Base-by-base conservation (phyloP, 805 yeast species). In the Barnettozyma vustinii region DNA sequence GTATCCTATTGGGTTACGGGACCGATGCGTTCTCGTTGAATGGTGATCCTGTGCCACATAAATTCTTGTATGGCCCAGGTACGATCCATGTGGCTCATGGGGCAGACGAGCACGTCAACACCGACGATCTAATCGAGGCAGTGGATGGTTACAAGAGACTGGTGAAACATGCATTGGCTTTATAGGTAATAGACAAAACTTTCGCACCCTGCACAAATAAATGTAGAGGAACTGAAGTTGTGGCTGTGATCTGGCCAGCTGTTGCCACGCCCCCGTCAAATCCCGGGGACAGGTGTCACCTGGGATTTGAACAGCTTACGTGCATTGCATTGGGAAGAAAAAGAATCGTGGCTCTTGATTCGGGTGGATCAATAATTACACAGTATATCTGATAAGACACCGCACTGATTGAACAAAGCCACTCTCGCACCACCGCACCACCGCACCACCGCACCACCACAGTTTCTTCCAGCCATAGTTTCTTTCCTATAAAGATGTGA, bases 11-110 rank as follows among this genome's bases (percentile, higher is more conserved):
- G 49, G 75, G 79, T 1, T 77, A 75, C 55, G 71, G 74, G 3
- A 78, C 82, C 1, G 81, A 77, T 55, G 68, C 77, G 23, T 77
- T 78, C 6, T 66, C 70, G 37, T 52, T 76, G 40, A 46, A 52
- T 16, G 66, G 64, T 1, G 67, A 65, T 10, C 46, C 41, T 1
- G 43, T 50, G 9, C 63, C 64, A 1, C 48, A 53, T 13, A 65
- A 77, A 52, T 79, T 76, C 54, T 64, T 81, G 16, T 81, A 79
- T 54, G 87, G 87, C 0, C 84, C 87, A 2, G 87, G 87, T 2
- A 64, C 79, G 6, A 80, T 80, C 45, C 70, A 67, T 40, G 82
- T 77, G n/a, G 85, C 84, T 0, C 86, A 80, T 58, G 74, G 78
- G 7, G 79, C 72, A 47, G 56, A 72, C 42, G 85, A 80, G 60